Evolutionary conservation across 2,329 filamentous ascomycete genomes (phyloP).

Genomic region (Chalaropsis thielavioides): DNA sequence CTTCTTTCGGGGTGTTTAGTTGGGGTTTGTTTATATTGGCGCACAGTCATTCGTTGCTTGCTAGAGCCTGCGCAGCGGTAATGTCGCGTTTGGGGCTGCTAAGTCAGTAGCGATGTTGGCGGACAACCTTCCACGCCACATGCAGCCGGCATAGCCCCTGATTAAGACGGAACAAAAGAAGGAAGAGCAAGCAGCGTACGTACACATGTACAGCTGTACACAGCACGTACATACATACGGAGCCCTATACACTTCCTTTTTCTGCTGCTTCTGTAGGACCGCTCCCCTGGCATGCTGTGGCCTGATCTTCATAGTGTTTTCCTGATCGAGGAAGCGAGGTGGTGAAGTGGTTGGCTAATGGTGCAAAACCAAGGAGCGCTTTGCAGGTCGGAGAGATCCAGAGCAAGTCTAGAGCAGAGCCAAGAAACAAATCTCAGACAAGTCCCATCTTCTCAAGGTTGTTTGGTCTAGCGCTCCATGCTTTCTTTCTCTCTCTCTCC

Average conservation of each 20-base stretch:
- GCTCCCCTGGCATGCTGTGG: neutral
- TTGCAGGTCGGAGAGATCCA: neutral
- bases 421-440: slow-evolving; percentile 2
- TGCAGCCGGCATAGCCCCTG: neutral
- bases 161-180: neutral
- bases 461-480: neutral
- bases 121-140: neutral
- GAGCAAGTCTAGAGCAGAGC: neutral
- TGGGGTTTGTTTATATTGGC: neutral
- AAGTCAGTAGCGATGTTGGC: neutral
- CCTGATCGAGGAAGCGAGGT: neutral
- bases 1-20: neutral
- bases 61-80: neutral
- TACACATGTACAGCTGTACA: no score
- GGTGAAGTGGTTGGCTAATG: neutral
- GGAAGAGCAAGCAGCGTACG: neutral
- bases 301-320: neutral
- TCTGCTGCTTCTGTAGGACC: neutral
- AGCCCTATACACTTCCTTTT: neutral
- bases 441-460: neutral
- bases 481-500: neutral
- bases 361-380: neutral
- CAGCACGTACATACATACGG: neutral
- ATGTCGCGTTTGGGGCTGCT: neutral
- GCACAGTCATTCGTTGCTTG: neutral